phyloP scores from a whole-genome alignment of 73 alveolate genomes.

The Durusdinium trenchii region DNA sequence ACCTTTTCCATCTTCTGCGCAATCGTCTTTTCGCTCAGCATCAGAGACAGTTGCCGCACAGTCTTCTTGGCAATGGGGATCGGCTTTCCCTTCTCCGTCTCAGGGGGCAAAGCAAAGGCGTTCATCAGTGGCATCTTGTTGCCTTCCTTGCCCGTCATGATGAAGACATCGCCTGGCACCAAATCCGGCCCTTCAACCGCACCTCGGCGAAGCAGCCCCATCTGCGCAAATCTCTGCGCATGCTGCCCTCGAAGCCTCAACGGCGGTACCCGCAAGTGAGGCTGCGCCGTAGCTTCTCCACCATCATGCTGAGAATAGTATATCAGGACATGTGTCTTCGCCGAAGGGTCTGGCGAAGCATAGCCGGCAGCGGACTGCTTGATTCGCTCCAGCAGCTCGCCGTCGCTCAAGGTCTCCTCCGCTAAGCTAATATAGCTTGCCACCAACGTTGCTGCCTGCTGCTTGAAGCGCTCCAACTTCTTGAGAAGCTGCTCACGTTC shows the following conservation, averaged over 20 bases:
- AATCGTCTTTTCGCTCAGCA: not conserved
- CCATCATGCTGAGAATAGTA: not conserved
- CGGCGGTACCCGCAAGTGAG: slow-evolving; percentile 21
- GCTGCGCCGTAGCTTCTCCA: slow-evolving; percentile 29
- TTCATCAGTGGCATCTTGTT: not conserved
- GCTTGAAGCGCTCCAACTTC: not conserved
- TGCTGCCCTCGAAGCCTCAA: slow-evolving; percentile 19
- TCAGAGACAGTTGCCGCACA: not conserved
- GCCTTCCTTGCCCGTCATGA: slow-evolving; percentile 3
- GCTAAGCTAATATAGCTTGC: not conserved
- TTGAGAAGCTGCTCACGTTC: no score
- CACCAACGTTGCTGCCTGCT: not conserved
- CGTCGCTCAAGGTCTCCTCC: not conserved
- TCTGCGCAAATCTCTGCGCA: not conserved
- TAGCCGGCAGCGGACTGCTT: not conserved
- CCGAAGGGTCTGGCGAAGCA: not conserved
- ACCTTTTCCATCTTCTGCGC: not conserved
- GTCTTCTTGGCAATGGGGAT: not conserved
- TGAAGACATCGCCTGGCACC: not conserved
- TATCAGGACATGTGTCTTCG: not conserved
- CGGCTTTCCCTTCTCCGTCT: not conserved
- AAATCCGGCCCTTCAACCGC: not conserved
- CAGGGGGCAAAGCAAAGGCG: not conserved
- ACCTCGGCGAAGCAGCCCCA: not conserved
- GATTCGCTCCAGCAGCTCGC: not conserved